Base-by-base conservation (phyloP, 352 stramenopile species). In the Nothophytophthora sp. region DNA sequence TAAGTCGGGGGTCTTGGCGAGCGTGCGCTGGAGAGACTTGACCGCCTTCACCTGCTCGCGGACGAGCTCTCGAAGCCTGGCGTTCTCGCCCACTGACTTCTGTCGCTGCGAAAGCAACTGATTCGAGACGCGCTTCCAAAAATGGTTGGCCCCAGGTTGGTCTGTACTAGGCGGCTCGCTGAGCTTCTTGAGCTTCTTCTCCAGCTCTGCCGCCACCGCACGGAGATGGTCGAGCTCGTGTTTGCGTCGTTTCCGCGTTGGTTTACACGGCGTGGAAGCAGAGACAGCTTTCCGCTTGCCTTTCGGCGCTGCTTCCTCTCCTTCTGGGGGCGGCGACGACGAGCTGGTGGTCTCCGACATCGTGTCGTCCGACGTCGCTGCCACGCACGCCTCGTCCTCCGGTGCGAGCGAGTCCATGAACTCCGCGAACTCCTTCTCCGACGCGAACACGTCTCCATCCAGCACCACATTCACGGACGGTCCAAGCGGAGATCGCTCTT, bases 221-320 rank as follows among this genome's bases (percentile, higher is more conserved):
- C 69, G 73, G 41, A 83, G 42, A 15, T 65, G 50, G 29, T 74
- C 69, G 15, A 83, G 56, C 56, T 80, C 66, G 37, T 78, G 60
- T 46, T 80, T 83, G 37, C 57, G 56, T 3, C 58, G 59, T 60
- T 76, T 80, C 12, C 69, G 66, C 7, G 58, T 80, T 34, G 43
- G 52, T 24, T n/a, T n/a, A n/a, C 28, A 19, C 42, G 48, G 52
- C 6, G 11, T 20, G 37, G 52, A 15, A 35, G 25, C 36, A 5
- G 42, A 18, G 3, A 20, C 12, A 16, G 15, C n/a, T 23, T 35
- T 24, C 42, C 52, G 27, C 27, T 55, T 61, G 18, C 37, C 5
- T 50, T 37, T 18, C 13, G 18, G 18, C 10, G 19, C 11, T 28
- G 15, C 11, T 22, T 51, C 27, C 27, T 8, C 37, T 40, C n/a